Evolutionary conservation across 129 eudicot species (phyloP).

Genomic region (Pulicaria dysenterica): DNA sequence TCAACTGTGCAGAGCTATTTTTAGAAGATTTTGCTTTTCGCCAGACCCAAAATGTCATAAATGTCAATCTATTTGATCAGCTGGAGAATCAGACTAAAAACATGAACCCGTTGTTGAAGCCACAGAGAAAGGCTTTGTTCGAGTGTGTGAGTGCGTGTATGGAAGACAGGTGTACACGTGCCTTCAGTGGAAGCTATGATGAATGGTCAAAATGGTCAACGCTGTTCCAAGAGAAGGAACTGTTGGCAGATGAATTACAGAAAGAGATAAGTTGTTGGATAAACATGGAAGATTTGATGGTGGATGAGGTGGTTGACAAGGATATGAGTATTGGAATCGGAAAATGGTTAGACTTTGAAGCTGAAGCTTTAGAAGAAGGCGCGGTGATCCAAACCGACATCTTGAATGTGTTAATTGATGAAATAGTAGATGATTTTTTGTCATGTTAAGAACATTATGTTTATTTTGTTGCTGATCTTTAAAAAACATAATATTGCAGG

Average conservation of each 20-base stretch:
- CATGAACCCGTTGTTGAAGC: constrained; percentile 44
- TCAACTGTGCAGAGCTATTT: constrained; percentile 43
- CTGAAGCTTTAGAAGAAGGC: constrained; percentile 79
- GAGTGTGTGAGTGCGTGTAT: constrained; percentile 58
- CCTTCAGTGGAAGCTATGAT: constrained; percentile 50
- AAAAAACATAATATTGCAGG: background rate
- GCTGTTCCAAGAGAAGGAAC: constrained; percentile 37
- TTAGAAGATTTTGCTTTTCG: constrained; percentile 45
- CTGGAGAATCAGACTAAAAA: constrained; percentile 51
- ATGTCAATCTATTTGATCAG: constrained; percentile 49
- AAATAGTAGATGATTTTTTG: constrained; percentile 59
- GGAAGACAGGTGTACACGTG: constrained; percentile 36
- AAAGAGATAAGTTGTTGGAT: constrained; percentile 61
- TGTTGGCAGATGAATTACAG: constrained; percentile 59
- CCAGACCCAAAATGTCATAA: constrained; percentile 43
- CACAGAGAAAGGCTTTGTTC: constrained; percentile 59
- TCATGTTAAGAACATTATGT: background rate
- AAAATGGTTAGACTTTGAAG: constrained; percentile 81
- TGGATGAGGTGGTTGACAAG: constrained; percentile 83
- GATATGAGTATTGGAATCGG: constrained; percentile 78
- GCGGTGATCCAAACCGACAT: constrained; percentile 53
- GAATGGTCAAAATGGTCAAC: constrained; percentile 63
- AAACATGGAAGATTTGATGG: constrained; percentile 67
- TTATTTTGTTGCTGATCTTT: constrained; percentile 4
- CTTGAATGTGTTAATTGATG: constrained; percentile 57